Evolutionary conservation across 768 basidiomycete genomes (phyloP), one percentile per base, ranked within the genome.

Genomic region (Boletus rubescentipes): DNA sequence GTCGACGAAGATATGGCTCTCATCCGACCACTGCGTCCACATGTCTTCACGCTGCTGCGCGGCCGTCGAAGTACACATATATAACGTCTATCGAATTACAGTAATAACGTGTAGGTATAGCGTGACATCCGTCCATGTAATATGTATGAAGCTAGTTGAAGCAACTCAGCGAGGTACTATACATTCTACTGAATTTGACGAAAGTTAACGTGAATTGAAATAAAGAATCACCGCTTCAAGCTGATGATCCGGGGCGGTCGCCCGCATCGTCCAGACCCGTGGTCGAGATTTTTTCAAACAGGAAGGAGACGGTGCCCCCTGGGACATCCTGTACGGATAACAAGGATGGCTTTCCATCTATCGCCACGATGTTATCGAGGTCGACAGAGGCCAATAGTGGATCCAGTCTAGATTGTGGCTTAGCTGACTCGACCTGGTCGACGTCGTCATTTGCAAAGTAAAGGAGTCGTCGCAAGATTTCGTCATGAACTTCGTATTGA

Each of bases 241-340:
- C 18, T 23, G 23, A n/a, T 31, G 44, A 18, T 29, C 50, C 36
- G 36, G 40, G 26, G 35, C 3, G 34, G 30, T 56, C 43, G 4
- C 31, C 55, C 18, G 21, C 46, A 45, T 50, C 32, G 47, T 53
- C 52, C 32, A 61, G 31, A 26, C 30, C 58, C 5, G 49, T 57
- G 9, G 54, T 58, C 21, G 79, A 75, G 34, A 71, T 77, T 61
- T 78, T 85, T 66, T 90, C 87, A 59, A 93, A 93, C 12, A 93
- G 61, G 64, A 88, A 91, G 9, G 87, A 86, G 16, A 92, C 69
- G 2, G 86, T 84, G 0, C 91, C 91, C 3, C 85, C 87, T 8
- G 81, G 75, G 18, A 81, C 65, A 43, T 73, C 68, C 6, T 79
- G 75, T 12, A 86, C 72, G 23, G 79, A 73, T 5, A 71, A 65